Conservation (phyloP, 306 rosid genomes). For the Vigna angularis region DNA sequence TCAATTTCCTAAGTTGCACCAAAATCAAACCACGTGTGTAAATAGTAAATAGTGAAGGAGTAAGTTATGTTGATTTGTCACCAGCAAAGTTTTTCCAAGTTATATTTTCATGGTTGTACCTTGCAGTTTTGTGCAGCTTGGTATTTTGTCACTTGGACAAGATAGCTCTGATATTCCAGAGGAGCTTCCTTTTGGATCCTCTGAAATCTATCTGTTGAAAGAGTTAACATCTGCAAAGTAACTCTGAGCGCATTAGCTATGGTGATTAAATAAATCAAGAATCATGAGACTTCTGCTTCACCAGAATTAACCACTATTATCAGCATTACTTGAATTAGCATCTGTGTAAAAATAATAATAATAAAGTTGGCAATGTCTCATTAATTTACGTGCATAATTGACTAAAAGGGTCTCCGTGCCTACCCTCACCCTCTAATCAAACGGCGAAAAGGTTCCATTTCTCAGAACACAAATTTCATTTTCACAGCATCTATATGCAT, state of each 20-base stretch:
- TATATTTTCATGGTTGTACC: constrained; percentile 49
- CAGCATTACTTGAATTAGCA: not conserved
- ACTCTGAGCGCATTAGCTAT: constrained; percentile 11
- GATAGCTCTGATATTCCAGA: constrained; percentile 73
- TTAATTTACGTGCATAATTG: not conserved
- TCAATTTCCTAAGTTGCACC: not conserved
- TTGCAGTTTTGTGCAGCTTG: constrained; percentile 90
- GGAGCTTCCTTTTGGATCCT: constrained; percentile 90
- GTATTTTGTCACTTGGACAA: constrained; percentile 92
- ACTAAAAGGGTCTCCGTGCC: constrained; percentile 8
- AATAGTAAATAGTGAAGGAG: not conserved
- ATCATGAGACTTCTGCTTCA: not conserved
- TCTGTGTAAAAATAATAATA: not conserved
- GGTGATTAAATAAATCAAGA: not conserved
- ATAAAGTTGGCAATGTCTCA: not conserved
- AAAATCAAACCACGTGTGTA: not conserved
- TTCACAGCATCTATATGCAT: not conserved
- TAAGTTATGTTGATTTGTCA: too few species aligned
- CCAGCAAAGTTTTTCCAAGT: too few species aligned
- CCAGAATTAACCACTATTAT: not conserved
- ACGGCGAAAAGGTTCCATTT: not conserved
- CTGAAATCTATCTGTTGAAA: constrained; percentile 86
- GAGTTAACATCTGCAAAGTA: constrained; percentile 81
- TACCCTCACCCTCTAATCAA: not conserved
- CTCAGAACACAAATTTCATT: not conserved